Evolutionary conservation across 179 eudicot species (phyloP).

Genomic region (Heliamphora ciliata): DNA sequence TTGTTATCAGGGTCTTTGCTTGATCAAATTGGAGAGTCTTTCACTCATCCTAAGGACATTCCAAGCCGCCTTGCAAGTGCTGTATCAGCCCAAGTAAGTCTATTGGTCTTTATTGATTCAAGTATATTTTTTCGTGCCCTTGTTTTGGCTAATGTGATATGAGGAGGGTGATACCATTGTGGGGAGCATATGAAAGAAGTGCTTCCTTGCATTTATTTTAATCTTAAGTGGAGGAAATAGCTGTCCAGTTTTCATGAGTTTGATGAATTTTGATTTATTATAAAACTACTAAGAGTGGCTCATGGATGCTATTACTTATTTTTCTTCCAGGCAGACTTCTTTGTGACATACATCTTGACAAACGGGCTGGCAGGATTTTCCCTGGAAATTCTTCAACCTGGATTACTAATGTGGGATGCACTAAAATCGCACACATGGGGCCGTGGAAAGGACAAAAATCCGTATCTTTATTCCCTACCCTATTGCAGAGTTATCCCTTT

Average conservation of each 20-base stretch:
- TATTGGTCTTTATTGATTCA: constrained; percentile 6
- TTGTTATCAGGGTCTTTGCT: constrained; percentile 85
- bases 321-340: constrained; percentile 76
- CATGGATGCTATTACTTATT: background rate
- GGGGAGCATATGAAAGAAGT: background rate
- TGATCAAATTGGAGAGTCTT: constrained; percentile 80
- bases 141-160: background rate
- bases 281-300: background rate
- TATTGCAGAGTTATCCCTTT: constrained; percentile 68
- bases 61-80: constrained; percentile 85
- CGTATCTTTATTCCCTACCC: constrained; percentile 68
- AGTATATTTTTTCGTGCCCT: background rate
- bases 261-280: too few relatives aligned
- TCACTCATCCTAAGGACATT: constrained; percentile 60
- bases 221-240: background rate
- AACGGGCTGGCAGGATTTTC: constrained; percentile 89
- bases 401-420: constrained; percentile 58
- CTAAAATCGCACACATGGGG: constrained; percentile 45
- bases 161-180: background rate
- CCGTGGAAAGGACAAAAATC: constrained; percentile 54
- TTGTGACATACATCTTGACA: constrained; percentile 83
- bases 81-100: constrained; percentile 76
- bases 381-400: constrained; percentile 79
- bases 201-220: background rate
- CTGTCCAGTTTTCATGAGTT: background rate